Percentiles rank a stretch among this genome's conserved stretches.
phyloP scores from a whole-genome alignment of 1,284 basidiomycete species.

The Leccinum ambiguum region DNA sequence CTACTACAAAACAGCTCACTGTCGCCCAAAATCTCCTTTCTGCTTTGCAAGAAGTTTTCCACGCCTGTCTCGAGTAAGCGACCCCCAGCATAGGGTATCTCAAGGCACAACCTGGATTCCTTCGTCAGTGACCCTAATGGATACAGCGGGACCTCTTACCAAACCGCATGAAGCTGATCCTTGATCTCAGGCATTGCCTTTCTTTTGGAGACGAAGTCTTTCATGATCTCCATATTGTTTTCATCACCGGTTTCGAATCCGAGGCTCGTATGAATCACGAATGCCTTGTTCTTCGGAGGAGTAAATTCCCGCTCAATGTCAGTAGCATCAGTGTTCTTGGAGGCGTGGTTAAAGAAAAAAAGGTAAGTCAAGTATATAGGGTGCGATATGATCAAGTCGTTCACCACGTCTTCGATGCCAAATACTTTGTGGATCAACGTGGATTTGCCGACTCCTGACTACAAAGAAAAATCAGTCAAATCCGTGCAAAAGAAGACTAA shows the following conservation, averaged over 20 bases:
- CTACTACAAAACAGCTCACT: background rate
- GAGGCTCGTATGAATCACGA: constrained; percentile 23
- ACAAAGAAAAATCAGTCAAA: background rate
- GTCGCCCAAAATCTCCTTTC: constrained; percentile 13
- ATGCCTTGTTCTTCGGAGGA: constrained; percentile 10
- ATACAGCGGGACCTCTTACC: constrained; percentile 6
- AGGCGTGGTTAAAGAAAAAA: constrained; percentile 9
- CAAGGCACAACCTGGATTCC: constrained; percentile 18
- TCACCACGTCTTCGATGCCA: constrained; percentile 16
- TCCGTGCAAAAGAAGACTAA: background rate
- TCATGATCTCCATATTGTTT: constrained; percentile 9
- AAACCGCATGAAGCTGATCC: constrained; percentile 19
- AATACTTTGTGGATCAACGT: constrained; percentile 17
- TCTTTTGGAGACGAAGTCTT: constrained; percentile 10
- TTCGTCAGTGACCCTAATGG: background rate
- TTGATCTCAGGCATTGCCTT: constrained; percentile 2
- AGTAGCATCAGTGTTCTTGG: background rate
- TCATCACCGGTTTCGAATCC: constrained; percentile 20
- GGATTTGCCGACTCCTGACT: constrained; percentile 25
- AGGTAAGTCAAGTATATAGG: background rate
- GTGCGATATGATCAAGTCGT: background rate
- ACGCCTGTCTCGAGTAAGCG: constrained; percentile 17
- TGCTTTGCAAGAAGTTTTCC: constrained; percentile 17
- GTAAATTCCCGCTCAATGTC: constrained; percentile 16
- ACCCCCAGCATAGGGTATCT: constrained; percentile 15